phyloP scores from a whole-genome alignment of 1,139 yeast genomes.

The Taphrina populina region DNA sequence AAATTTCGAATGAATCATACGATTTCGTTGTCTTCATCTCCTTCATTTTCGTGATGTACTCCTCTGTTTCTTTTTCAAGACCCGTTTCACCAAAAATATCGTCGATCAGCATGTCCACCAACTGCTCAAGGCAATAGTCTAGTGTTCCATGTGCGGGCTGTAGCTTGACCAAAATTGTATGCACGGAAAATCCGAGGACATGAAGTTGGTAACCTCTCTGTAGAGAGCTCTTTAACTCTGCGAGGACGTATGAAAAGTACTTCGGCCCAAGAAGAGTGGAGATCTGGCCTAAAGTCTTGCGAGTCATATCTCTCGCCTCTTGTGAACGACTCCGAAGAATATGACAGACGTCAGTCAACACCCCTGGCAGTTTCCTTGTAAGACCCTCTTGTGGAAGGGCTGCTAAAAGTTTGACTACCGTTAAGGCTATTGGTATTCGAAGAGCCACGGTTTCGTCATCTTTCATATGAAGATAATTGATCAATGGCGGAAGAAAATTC shows the following conservation, averaged over 20 bases:
- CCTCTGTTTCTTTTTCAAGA: conserved; percentile 92
- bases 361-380: conserved; percentile 68
- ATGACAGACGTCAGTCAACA: conserved; percentile 81
- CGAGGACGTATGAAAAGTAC: conserved; percentile 70
- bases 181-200: conserved; percentile 84
- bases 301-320: conserved; percentile 81
- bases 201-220: conserved; percentile 92
- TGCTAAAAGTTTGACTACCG: conserved; percentile 66
- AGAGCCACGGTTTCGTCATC: conserved; percentile 75
- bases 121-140: conserved; percentile 62
- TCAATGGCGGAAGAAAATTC: conserved; percentile 64
- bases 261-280: conserved; percentile 65
- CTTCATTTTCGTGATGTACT: conserved; percentile 78
- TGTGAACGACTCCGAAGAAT: conserved; percentile 82
- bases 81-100: conserved; percentile 92
- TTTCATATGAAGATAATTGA: conserved; percentile 52
- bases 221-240: conserved; percentile 75
- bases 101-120: conserved; percentile 80
- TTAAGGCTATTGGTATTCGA: conserved; percentile 79
- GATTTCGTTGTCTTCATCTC: conserved; percentile 90
- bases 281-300: conserved; percentile 72
- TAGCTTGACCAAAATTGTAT: conserved; percentile 63
- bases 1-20: conserved; percentile 78
- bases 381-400: conserved; percentile 62
- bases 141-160: conserved; percentile 66